phyloP scores from a whole-genome alignment of 129 eudicot genomes.

The Ambrosia artemisiifolia region DNA sequence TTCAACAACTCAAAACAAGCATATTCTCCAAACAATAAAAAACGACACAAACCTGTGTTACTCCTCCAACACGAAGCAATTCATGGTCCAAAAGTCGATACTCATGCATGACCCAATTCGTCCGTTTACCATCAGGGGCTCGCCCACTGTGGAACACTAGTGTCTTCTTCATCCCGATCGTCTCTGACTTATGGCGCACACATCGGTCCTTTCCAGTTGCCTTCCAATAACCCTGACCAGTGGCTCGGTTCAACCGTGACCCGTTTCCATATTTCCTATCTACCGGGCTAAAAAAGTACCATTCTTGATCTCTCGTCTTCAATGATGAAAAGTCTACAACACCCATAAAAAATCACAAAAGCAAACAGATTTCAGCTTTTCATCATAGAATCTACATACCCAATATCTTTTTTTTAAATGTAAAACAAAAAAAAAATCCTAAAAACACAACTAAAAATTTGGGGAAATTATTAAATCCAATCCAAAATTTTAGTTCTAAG shows the following conservation, averaged over 20 bases:
- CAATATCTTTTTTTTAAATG: neutral
- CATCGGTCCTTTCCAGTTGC: slow-evolving; percentile 79
- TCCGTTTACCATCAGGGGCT: slow-evolving; percentile 84
- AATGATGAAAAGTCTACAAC: slow-evolving; percentile 57
- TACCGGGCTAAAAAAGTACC: slow-evolving; percentile 85
- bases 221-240: slow-evolving; percentile 77
- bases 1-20: slow-evolving; percentile 13
- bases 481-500: neutral
- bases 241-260: slow-evolving; percentile 77
- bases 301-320: slow-evolving; percentile 73
- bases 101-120: slow-evolving; percentile 94
- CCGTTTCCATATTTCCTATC: slow-evolving; percentile 76
- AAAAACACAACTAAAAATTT: too few species aligned
- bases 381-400: neutral
- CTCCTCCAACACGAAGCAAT: slow-evolving; percentile 62
- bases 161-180: slow-evolving; percentile 83
- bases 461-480: too few species aligned
- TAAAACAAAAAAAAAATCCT: neutral
- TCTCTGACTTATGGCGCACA: slow-evolving; percentile 54
- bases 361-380: slow-evolving; percentile 1
- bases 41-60: slow-evolving; percentile 52
- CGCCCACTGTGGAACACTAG: slow-evolving; percentile 84
- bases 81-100: slow-evolving; percentile 64
- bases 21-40: neutral
- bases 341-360: slow-evolving; percentile 1